Base-by-base conservation (phyloP, 805 yeast species). In the Grigorovia jiainica region DNA sequence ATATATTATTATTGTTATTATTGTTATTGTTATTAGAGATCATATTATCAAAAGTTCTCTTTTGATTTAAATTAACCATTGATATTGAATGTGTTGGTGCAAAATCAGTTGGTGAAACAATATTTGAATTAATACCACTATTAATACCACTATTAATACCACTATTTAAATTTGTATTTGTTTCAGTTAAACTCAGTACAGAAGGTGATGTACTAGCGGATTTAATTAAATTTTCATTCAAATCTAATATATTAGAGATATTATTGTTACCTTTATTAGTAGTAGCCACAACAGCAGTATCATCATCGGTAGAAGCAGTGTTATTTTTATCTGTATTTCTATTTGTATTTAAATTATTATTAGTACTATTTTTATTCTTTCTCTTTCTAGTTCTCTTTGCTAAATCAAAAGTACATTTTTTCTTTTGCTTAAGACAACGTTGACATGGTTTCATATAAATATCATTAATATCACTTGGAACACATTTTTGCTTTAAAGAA, bases 401-500 rank as follows among this genome's bases (percentile, higher is more conserved):
- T 13, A 75, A 54, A 49, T 84, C 87, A 41, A 82, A 76, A 45
- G 77, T 79, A 63, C 97, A 87, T 27, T 60, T 60, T 47, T 78
- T 69, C 33, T 73, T 71, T 23, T 81, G 69, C 56, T 78, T 82
- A 19, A 73, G 47, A 55, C 97, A 87, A 34, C 96, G 69, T 10
- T 73, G 63, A 61, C 97, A 87, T 0, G 89, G 76, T 3, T 82
- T 78, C 2, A 68, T 59, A 8, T 79, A 78, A 44, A 79, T 73
- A 24, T 66, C 56, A 27, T 52, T 41, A 5, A 40, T 29, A 42
- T 33, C 68, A 59, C 80, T 67, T 0, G 95, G 92, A 7, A 82
- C 76, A 61, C 97, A 87, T 51, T 82, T 78, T 27, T 87, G 95
- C 55, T 87, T 87, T 39, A 86, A 69, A 0, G 83, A 59, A 53